Percentiles rank a stretch among this genome's conserved stretches.
Conservation (phyloP, 345 rosid species). For the Garcia nutans region DNA sequence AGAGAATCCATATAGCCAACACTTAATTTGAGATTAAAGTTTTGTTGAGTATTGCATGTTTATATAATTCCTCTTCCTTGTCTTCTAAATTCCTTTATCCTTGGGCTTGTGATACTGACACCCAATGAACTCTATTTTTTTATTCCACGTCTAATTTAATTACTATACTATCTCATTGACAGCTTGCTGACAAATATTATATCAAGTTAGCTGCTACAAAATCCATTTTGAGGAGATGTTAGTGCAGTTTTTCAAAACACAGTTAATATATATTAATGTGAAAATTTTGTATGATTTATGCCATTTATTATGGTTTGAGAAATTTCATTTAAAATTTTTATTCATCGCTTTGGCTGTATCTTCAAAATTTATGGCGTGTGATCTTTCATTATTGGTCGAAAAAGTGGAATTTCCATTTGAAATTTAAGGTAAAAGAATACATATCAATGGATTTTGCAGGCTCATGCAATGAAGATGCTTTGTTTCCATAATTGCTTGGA, state of each 20-base stretch:
- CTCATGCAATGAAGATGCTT: too few relatives aligned
- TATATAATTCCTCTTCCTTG: too few relatives aligned
- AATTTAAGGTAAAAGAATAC: neutral
- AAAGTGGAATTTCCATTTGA: neutral
- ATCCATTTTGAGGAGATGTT: neutral
- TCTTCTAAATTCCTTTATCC: too few relatives aligned
- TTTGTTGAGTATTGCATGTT: too few relatives aligned
- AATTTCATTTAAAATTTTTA: neutral
- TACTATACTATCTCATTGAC: too few relatives aligned
- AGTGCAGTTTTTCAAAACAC: neutral
- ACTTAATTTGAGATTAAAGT: too few relatives aligned
- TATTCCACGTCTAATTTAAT: too few relatives aligned
- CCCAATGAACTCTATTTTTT: too few relatives aligned
- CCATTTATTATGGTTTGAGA: neutral
- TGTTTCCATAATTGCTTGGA: neutral
- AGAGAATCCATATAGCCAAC: too few relatives aligned
- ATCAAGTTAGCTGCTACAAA: neutral
- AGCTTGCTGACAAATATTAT: neutral
- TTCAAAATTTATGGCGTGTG: neutral
- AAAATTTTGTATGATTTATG: neutral
- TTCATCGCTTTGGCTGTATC: neutral
- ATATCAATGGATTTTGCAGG: too few relatives aligned
- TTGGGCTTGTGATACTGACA: too few relatives aligned
- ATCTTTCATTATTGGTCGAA: neutral
- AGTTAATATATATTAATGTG: too few relatives aligned